Percentiles rank a stretch among this genome's conserved stretches.
Conservation (phyloP, 345 rosid genomes). For the Dipteronia sinensis region DNA sequence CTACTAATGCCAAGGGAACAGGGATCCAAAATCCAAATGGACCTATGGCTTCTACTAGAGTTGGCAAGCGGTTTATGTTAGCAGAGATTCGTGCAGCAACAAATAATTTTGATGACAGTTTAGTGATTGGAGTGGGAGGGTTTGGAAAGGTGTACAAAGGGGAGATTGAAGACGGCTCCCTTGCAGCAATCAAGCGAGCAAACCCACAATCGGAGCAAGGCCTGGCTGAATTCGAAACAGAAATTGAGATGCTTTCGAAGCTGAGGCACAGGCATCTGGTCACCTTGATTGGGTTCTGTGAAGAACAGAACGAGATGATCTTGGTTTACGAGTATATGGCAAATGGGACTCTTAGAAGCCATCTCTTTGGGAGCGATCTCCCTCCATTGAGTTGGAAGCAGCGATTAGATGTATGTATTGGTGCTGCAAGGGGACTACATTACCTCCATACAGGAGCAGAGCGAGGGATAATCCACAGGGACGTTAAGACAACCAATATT, state of each 20-base stretch:
- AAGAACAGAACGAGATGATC: conserved; percentile 88
- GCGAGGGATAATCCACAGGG: conserved; percentile 84
- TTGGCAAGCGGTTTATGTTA: conserved; percentile 65
- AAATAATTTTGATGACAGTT: conserved; percentile 70
- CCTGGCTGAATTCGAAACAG: conserved; percentile 81
- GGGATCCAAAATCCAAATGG: conserved; percentile 38
- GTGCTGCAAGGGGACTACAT: conserved; percentile 86
- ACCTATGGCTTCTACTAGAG: conserved; percentile 42
- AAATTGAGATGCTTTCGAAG: conserved; percentile 86
- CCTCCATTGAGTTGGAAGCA: conserved; percentile 85
- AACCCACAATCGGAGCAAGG: conserved; percentile 95
- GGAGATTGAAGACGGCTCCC: conserved; percentile 70
- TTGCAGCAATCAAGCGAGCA: conserved; percentile 82
- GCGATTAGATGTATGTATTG: conserved; percentile 77
- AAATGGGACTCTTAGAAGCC: conserved; percentile 82
- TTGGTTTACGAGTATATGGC: conserved; percentile 94
- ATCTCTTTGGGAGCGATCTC: conserved; percentile 71
- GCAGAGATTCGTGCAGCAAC: conserved; percentile 80
- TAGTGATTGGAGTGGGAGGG: conserved; percentile 86
- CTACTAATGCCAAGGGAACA: conserved; percentile 56
- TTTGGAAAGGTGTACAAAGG: conserved; percentile 91
- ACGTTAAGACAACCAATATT: conserved; percentile 89
- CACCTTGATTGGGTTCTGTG: conserved; percentile 88
- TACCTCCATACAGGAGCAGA: conserved; percentile 95
- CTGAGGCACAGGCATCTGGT: conserved; percentile 92